phyloP scores from a whole-genome alignment of 805 yeast species.

The Saccharomycopsis microspora region DNA sequence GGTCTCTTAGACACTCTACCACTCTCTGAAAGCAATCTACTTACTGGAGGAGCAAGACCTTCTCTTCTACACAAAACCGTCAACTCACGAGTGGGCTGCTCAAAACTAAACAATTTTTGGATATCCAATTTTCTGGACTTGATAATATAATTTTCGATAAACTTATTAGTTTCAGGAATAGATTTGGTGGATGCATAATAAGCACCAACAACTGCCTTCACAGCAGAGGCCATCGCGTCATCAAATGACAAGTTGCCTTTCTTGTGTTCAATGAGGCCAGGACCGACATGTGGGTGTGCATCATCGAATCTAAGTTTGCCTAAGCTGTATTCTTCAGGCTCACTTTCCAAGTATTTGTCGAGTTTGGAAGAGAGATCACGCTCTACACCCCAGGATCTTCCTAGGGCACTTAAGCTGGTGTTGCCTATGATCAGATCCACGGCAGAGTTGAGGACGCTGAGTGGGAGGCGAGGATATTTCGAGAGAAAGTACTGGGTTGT shows the following conservation, averaged over 20 bases:
- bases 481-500: constrained; percentile 62
- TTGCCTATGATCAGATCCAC: constrained; percentile 67
- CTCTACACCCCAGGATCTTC: constrained; percentile 83
- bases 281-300: constrained; percentile 16
- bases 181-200: constrained; percentile 62
- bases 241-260: constrained; percentile 3
- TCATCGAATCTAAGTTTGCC: constrained; percentile 53
- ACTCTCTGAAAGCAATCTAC: constrained; percentile 82
- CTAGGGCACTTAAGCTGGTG: constrained; percentile 53
- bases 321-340: constrained; percentile 50
- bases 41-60: constrained; percentile 60
- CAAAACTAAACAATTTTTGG: constrained; percentile 63
- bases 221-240: constrained; percentile 49
- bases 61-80: constrained; percentile 68
- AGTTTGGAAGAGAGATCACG: constrained; percentile 53
- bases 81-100: constrained; percentile 78
- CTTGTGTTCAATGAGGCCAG: constrained; percentile 1
- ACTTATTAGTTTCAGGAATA: constrained; percentile 48
- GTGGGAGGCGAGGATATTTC: constrained; percentile 84
- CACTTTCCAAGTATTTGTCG: constrained; percentile 57
- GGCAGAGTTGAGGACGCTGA: constrained; percentile 62
- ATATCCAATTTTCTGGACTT: constrained; percentile 69
- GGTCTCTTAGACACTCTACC: constrained; percentile 83
- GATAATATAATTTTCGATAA: constrained; percentile 64
- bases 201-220: constrained; percentile 76